These are phyloP conservation scores for Podaxis sp. DNA, from an alignment of 768 basidiomycete genomes.

Conservation along the genomic window DNA sequence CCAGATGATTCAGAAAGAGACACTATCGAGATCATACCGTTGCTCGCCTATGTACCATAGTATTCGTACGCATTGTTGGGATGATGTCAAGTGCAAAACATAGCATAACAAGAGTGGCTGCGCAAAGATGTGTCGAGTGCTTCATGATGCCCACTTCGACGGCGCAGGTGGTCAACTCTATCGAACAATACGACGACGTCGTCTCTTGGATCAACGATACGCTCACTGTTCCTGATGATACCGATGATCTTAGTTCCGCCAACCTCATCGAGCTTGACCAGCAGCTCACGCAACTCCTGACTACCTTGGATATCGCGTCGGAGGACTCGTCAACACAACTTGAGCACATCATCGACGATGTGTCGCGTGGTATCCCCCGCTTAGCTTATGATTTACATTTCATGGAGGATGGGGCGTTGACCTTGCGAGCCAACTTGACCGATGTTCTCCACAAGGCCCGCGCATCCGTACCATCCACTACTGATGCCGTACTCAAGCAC, in stretches of 20 bases:
- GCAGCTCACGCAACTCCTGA: conserved; percentile 69
- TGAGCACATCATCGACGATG: conserved; percentile 88
- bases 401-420: conserved; percentile 87
- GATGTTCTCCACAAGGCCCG: conserved; percentile 55
- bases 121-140: not conserved
- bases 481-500: conserved; percentile 64
- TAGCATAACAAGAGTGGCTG: too few species aligned
- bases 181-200: conserved; percentile 59
- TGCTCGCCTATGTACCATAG: conserved; percentile 2
- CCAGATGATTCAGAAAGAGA: conserved; percentile 21
- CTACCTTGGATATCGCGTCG: conserved; percentile 78
- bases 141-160: conserved; percentile 22
- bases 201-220: conserved; percentile 71
- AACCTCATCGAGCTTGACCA: conserved; percentile 64
- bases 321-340: conserved; percentile 86
- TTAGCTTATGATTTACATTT: conserved; percentile 96
- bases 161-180: conserved; percentile 43
- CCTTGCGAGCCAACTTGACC: conserved; percentile 64
- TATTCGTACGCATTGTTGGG: not conserved
- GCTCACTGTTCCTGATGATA: conserved; percentile 33
- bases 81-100: not conserved
- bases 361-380: conserved; percentile 86
- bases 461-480: conserved; percentile 50
- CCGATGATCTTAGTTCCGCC: conserved; percentile 21
- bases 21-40: conserved; percentile 6